Evolutionary conservation across 2,329 filamentous ascomycete species (phyloP), one percentile per base, ranked within the genome.

Genomic region (Macrophomina tecta): DNA sequence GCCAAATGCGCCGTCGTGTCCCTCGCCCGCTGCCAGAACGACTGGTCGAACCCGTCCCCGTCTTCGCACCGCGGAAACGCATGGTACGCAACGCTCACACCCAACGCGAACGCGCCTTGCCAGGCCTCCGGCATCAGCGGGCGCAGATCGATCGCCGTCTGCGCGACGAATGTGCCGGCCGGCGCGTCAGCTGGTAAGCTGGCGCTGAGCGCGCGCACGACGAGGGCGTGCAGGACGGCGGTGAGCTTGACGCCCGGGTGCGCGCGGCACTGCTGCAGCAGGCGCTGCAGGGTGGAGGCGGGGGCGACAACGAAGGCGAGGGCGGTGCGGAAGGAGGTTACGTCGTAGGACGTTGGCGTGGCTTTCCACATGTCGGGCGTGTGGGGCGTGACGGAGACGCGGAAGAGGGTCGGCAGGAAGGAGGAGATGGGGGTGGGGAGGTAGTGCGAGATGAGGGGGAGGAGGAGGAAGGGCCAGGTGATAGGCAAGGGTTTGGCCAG

Each of bases 401-500:
- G 72, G 30, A 82, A 58, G 0, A 78, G 77, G 16, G 23, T 12
- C 23, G 48, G 48, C 9, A 83, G 70, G 6, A 71, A 49, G 9
- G 70, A 65, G 5, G 70, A 68, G 4, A 83, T 3, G 48, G 75
- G 74, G 1, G 69, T 67, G 0, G 82, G 82, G 7, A 82, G 70
- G 66, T 78, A 75, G 6, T 73, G 71, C 9, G 73, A 76, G 5
- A 82, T 56, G 6, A 82, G 68, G 0, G 82, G 79, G 3, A 69
- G 70, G 0, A 84, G 76, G 4, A 84, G 77, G 64, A 77, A 84
- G 0, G 70, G 71, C 81, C 79, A 83, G 0, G 81, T 82, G 34
- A 84, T 80, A 1, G 78, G 74, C 0, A 84, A 74, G 6, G 75
- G 72, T 18, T 74, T 73, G 1, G 75, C 72, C 7, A 74, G 75